These are phyloP conservation scores for Calonectria montana DNA, from an alignment of 2,329 filamentous ascomycete genomes.

Conservation along the genomic window DNA sequence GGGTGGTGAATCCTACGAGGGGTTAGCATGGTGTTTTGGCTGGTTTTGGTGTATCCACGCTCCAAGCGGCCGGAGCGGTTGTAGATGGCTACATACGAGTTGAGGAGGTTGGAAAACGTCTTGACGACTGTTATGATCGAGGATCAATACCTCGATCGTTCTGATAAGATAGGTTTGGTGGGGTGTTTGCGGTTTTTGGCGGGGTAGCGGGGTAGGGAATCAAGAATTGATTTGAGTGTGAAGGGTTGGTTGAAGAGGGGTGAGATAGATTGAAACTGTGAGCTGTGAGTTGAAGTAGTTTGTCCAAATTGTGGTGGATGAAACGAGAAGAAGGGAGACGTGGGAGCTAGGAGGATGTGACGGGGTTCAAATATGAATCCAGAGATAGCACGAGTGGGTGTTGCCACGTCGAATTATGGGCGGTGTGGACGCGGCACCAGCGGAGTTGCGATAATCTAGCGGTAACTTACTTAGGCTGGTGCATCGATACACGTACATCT, in stretches of 20 bases:
- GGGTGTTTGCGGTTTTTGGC: constrained; percentile 34
- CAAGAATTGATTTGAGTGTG: constrained; percentile 17
- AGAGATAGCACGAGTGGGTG: constrained; percentile 15
- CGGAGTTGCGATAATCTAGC: constrained; percentile 42
- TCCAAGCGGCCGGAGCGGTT: not conserved
- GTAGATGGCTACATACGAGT: constrained; percentile 78
- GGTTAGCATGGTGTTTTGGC: constrained; percentile 40
- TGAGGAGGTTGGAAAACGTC: constrained; percentile 98
- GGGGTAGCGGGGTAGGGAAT: constrained; percentile 40
- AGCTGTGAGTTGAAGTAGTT: constrained; percentile 12
- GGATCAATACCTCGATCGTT: constrained; percentile 62
- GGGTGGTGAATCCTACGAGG: constrained; percentile 84
- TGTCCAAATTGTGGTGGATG: constrained; percentile 22
- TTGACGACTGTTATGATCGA: constrained; percentile 79
- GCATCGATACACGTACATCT: constrained; percentile 15
- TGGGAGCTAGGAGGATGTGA: constrained; percentile 15
- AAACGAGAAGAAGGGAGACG: constrained; percentile 2
- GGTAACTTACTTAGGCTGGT: constrained; percentile 10
- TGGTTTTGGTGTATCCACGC: not conserved
- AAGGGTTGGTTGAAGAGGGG: constrained; percentile 15
- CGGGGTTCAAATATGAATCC: constrained; percentile 26
- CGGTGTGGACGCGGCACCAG: constrained; percentile 37
- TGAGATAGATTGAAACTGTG: not conserved
- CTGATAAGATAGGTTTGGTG: constrained; percentile 38
- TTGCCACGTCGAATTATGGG: constrained; percentile 19